Conservation (phyloP, 179 eudicot species). For the Kewa caespitosa region DNA sequence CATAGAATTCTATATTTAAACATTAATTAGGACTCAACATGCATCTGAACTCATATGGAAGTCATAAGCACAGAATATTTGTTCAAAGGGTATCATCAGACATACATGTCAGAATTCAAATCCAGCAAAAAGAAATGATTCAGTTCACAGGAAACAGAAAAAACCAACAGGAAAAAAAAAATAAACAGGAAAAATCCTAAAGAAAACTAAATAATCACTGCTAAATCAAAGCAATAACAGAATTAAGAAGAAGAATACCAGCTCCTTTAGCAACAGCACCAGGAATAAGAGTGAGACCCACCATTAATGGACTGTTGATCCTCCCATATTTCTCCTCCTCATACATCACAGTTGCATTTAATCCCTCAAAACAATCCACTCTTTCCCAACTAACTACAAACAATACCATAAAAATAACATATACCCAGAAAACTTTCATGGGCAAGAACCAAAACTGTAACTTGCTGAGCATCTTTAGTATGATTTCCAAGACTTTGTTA, state of each 20-base stretch:
- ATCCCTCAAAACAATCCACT: conserved; percentile 26
- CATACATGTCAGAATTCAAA: conserved; percentile 52
- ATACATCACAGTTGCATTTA: conserved; percentile 26
- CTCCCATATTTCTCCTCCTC: conserved; percentile 28
- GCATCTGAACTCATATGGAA: not conserved
- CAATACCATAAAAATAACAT: conserved; percentile 16
- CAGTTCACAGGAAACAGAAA: not conserved
- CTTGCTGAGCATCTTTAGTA: conserved; percentile 5
- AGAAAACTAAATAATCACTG: not conserved
- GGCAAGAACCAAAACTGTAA: not conserved
- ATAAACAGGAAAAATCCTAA: not conserved
- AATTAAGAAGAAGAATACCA: conserved; percentile 43
- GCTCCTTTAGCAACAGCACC: conserved; percentile 74
- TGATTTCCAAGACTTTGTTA: not conserved
- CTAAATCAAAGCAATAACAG: not conserved
- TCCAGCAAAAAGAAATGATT: conserved; percentile 63
- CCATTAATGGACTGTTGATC: conserved; percentile 40
- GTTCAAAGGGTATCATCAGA: conserved; percentile 37
- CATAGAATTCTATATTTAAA: not conserved
- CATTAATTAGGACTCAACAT: not conserved
- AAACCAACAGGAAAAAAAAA: not conserved
- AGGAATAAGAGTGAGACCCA: conserved; percentile 58
- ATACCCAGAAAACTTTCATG: conserved; percentile 22
- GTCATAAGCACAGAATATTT: conserved; percentile 54
- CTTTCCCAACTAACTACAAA: not conserved